Percentiles rank a stretch among this genome's conserved stretches.
These are phyloP conservation scores for Brassica napus DNA, from an alignment of 345 rosid species.

Conservation along the genomic window DNA sequence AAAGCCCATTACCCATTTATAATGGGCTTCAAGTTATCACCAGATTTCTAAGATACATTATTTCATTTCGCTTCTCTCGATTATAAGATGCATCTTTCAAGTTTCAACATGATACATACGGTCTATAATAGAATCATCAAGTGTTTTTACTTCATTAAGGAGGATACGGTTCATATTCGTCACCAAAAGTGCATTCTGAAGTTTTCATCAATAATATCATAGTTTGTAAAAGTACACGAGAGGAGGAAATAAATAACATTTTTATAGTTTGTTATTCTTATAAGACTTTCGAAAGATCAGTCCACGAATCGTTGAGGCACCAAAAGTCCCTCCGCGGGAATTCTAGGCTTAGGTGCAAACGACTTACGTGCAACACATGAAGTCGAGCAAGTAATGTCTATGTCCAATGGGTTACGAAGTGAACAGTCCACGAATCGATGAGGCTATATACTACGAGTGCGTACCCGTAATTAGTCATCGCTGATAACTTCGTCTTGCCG, in stretches of 20 bases:
- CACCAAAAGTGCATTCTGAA: no score
- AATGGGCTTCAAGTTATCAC: not conserved
- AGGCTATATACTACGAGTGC: slow-evolving; percentile 89
- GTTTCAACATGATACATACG: no score
- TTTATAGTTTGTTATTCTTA: no score
- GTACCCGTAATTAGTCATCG: slow-evolving; percentile 75
- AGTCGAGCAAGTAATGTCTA: slow-evolving; percentile 72
- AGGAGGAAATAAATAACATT: no score
- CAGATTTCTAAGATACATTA: not conserved
- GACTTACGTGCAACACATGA: slow-evolving; percentile 86
- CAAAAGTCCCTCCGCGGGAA: no score
- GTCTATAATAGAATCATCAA: no score
- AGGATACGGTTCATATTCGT: no score
- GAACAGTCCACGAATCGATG: slow-evolving; percentile 87
- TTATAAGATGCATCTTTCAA: not conserved
- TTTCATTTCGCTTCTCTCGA: not conserved
- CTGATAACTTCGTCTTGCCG: slow-evolving; percentile 87
- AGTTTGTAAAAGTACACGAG: no score
- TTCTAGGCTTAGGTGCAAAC: slow-evolving; percentile 13
- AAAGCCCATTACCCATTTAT: not conserved
- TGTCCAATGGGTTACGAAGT: slow-evolving; percentile 96
- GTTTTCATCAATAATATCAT: no score
- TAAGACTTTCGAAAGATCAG: no score
- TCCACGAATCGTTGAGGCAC: no score
- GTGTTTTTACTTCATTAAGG: no score